Base-by-base conservation (phyloP, 2,329 filamentous ascomycete species). In the Claviceps purpurea region DNA sequence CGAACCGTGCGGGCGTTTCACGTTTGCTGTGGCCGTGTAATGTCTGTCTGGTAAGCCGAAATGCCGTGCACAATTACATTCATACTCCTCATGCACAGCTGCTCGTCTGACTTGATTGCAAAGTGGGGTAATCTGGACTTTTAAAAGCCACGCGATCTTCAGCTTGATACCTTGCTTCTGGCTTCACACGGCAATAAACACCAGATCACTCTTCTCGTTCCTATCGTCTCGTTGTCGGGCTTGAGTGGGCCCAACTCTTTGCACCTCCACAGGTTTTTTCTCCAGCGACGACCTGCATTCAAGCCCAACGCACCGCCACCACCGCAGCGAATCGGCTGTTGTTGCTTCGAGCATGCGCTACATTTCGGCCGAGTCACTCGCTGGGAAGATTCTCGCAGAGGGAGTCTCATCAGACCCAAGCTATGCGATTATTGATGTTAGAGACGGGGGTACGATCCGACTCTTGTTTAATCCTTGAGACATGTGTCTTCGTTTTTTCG, bases 401-500 rank as follows among this genome's bases (percentile, higher is more conserved):
- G 67, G 61, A 39, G 62, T 71, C 50, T 60, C 62, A 34, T 57
- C 63, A 49, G 65, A 71, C 54, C 69, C 65, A 52, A 70, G 66
- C 61, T 75, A 89, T 53, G 87, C 87, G 10, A 74, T 97, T 40
- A 78, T 97, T 54, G 93, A 97, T 66, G 93, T 97, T 7, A 82
- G 93, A 53, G 93, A 96, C 66, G 82, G 83, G 58, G 85, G 84
- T 86, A 68, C 51, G 70, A 62, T 50, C 10, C 4, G 30, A 24
- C 57, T 44, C 20, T 14, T 37, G 18, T 22, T 20, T 18, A 30
- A 49, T 2, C 20, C 8, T 34, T 41, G 10, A 34, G 10, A 34
- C 30, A 34, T 34, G 8, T 30, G 26, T 22, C 26, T 34, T 40
- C 39, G 37, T 24, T 40, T 13, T 22, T 47, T 38, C n/a, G 13